phyloP scores from a whole-genome alignment of 495 filamentous ascomycete genomes.

The Aspergillus mulundensis region DNA sequence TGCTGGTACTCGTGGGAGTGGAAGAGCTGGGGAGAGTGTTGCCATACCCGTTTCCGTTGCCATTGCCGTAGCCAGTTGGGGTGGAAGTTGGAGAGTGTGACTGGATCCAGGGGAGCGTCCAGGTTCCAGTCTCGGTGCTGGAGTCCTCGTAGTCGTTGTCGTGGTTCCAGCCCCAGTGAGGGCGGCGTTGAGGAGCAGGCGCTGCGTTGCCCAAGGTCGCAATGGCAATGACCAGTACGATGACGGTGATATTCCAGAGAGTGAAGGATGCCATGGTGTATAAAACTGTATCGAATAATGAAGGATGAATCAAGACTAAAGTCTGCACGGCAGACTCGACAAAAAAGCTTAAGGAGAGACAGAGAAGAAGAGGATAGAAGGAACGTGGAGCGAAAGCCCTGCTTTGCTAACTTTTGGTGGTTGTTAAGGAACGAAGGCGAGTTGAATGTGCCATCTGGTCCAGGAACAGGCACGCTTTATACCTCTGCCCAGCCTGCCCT shows the following conservation, averaged over 20 bases:
- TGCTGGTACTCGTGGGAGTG: not conserved
- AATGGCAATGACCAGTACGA: not conserved
- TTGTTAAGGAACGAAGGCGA: not conserved
- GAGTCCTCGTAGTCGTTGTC: not conserved
- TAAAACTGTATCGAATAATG: not conserved
- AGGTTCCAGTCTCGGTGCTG: not conserved
- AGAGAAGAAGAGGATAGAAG: not conserved
- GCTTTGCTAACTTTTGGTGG: not conserved
- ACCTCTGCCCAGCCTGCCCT: not conserved
- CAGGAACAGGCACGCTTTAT: not conserved
- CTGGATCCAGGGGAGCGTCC: no score
- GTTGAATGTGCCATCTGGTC: not conserved
- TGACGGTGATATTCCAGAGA: not conserved
- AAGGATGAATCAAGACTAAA: not conserved
- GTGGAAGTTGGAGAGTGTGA: not conserved
- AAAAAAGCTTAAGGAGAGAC: not conserved
- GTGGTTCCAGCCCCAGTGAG: not conserved
- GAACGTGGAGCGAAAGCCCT: not conserved
- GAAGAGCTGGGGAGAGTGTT: conserved; percentile 8
- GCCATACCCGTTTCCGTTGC: conserved; percentile 7
- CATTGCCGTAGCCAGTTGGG: conserved; percentile 3
- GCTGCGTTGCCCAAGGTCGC: not conserved
- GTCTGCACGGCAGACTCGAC: not conserved
- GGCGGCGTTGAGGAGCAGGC: no score
- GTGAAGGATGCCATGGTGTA: not conserved